A percentile compares a stretch with the other conserved stretches of the same genome.
Conservation (phyloP, 1,284 basidiomycete genomes). For the Ustilago sp. region DNA sequence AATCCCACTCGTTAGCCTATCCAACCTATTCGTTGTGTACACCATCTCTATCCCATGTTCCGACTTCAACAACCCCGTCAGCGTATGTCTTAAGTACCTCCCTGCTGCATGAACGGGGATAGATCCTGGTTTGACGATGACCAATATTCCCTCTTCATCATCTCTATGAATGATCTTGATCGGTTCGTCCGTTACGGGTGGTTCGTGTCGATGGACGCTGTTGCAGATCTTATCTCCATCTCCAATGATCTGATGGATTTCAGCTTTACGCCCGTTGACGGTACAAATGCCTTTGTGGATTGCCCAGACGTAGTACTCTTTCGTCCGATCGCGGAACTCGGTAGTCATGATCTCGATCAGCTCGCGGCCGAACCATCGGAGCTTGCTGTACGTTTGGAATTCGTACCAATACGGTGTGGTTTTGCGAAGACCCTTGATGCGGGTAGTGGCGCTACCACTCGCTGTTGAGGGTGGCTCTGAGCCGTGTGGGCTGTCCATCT, state of each 20-base stretch:
- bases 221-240: conserved; percentile 92
- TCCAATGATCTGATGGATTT: conserved; percentile 81
- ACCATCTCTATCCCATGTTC: conserved; percentile 86
- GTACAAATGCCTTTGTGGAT: conserved; percentile 93
- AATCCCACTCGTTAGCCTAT: conserved; percentile 92
- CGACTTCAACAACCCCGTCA: conserved; percentile 85
- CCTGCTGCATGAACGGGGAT: conserved; percentile 68
- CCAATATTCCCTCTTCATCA: conserved; percentile 82
- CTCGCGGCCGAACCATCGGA: conserved; percentile 86
- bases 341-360: conserved; percentile 72
- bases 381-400: conserved; percentile 83
- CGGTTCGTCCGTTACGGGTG: conserved; percentile 88
- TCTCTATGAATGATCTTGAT: conserved; percentile 85
- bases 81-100: conserved; percentile 66
- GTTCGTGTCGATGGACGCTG: conserved; percentile 94
- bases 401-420: conserved; percentile 67
- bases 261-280: conserved; percentile 86
- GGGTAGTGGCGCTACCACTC: conserved; percentile 16
- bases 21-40: conserved; percentile 92
- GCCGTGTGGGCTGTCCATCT: conserved; percentile 22
- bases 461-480: not conserved
- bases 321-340: conserved; percentile 70
- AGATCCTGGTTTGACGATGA: conserved; percentile 75
- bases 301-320: conserved; percentile 72
- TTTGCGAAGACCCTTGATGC: conserved; percentile 40